Percentiles rank a stretch among this genome's conserved stretches.
Conservation (phyloP, 192 early-diverging fungal species). For the Lunasporangiospora selenospora region DNA sequence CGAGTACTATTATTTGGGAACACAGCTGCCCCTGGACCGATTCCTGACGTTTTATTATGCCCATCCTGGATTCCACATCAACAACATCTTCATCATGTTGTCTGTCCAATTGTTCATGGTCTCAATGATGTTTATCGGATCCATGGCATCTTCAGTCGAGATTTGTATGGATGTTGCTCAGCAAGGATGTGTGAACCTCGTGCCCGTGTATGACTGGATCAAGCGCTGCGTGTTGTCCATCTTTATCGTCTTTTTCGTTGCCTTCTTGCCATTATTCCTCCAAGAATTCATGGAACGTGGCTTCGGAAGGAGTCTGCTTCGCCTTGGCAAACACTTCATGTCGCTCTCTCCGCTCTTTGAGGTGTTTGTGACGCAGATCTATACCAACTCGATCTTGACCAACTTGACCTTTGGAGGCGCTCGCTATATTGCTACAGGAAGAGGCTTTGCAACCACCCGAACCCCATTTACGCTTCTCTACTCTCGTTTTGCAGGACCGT, state of each 20-base stretch:
- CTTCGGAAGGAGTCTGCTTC: conserved; percentile 64
- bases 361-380: conserved; percentile 79
- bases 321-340: conserved; percentile 76
- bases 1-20: conserved; percentile 83
- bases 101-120: conserved; percentile 81
- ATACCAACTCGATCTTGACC: conserved; percentile 75
- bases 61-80: conserved; percentile 85
- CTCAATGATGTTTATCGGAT: conserved; percentile 71
- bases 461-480: conserved; percentile 73
- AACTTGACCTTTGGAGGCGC: conserved; percentile 78
- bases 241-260: conserved; percentile 74
- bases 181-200: conserved; percentile 72
- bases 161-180: conserved; percentile 60
- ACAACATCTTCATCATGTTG: conserved; percentile 83
- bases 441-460: conserved; percentile 81
- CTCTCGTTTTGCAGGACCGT: conserved; percentile 70
- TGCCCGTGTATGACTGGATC: conserved; percentile 77
- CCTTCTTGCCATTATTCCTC: conserved; percentile 77
- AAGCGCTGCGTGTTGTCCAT: conserved; percentile 77
- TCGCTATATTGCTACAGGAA: conserved; percentile 79
- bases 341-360: conserved; percentile 83
- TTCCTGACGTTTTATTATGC: conserved; percentile 87
- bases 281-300: conserved; percentile 83
- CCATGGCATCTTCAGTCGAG: conserved; percentile 62
- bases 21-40: conserved; percentile 79